Percentiles rank a stretch among this genome's conserved stretches.
phyloP scores from a whole-genome alignment of 306 rosid species.

The Acmispon strigosus region DNA sequence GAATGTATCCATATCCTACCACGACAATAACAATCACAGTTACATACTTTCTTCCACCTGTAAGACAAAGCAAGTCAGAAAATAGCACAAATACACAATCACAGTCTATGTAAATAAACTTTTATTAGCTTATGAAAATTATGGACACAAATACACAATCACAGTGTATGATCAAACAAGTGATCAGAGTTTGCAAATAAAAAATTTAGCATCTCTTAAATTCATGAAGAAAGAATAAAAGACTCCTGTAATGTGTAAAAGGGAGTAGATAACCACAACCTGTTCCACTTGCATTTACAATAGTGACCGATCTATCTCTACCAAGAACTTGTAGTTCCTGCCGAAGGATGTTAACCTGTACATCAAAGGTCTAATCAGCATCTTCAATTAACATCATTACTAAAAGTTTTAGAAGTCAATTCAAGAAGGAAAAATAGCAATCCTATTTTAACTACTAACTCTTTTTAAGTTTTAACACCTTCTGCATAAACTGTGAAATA shows the following conservation, averaged over 20 bases:
- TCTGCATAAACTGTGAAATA: neutral
- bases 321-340: constrained; percentile 53
- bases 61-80: constrained; percentile 25
- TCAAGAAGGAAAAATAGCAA: neutral
- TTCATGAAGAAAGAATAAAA: neutral
- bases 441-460: neutral
- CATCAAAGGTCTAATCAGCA: constrained; percentile 9
- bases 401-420: neutral
- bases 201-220: neutral
- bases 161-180: constrained; percentile 1
- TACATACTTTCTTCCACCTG: constrained; percentile 65
- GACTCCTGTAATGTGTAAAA: neutral
- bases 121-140: neutral
- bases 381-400: neutral
- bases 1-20: constrained; percentile 70
- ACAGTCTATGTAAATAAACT: neutral
- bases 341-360: constrained; percentile 75
- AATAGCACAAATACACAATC: constrained; percentile 9
- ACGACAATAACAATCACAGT: constrained; percentile 57
- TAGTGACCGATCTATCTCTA: constrained; percentile 47
- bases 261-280: constrained; percentile 39
- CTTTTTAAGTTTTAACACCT: neutral
- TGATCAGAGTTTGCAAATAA: constrained; percentile 5
- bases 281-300: constrained; percentile 57
- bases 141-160: neutral